Evolutionary conservation across 441 rosid species (phyloP).

Genomic region (Pelargonium myrrhifolium): DNA sequence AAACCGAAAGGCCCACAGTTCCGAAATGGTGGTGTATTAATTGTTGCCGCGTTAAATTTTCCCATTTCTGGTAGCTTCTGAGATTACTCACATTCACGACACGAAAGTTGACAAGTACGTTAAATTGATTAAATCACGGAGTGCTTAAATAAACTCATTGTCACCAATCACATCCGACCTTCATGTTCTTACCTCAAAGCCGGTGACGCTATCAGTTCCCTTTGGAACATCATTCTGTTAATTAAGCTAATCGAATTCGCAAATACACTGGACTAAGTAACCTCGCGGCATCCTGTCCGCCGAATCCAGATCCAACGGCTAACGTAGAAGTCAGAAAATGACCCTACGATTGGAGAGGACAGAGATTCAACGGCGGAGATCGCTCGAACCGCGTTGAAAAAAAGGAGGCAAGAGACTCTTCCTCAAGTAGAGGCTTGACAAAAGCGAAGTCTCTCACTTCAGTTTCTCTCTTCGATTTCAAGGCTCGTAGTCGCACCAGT

Average conservation of each 20-base stretch:
- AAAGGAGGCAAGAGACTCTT: neutral
- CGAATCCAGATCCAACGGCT: constrained; percentile 11
- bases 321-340: neutral
- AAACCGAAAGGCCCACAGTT: too few relatives aligned
- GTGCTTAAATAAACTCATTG: too few relatives aligned
- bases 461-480: neutral
- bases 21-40: too few relatives aligned
- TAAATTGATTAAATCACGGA: too few relatives aligned
- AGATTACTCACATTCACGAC: too few relatives aligned
- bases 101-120: too few relatives aligned
- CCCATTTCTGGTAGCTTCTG: too few relatives aligned
- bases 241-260: neutral
- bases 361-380: constrained; percentile 12
- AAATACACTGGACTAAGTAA: neutral
- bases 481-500: neutral
- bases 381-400: neutral
- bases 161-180: neutral
- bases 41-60: too few relatives aligned
- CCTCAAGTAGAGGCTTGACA: neutral
- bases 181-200: neutral
- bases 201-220: neutral
- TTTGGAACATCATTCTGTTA: neutral
- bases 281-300: constrained; percentile 2
- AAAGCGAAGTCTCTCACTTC: neutral
- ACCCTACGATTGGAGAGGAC: neutral